Evolutionary conservation across 2,329 filamentous ascomycete species (phyloP).

Genomic region (Fusarium sacchari): DNA sequence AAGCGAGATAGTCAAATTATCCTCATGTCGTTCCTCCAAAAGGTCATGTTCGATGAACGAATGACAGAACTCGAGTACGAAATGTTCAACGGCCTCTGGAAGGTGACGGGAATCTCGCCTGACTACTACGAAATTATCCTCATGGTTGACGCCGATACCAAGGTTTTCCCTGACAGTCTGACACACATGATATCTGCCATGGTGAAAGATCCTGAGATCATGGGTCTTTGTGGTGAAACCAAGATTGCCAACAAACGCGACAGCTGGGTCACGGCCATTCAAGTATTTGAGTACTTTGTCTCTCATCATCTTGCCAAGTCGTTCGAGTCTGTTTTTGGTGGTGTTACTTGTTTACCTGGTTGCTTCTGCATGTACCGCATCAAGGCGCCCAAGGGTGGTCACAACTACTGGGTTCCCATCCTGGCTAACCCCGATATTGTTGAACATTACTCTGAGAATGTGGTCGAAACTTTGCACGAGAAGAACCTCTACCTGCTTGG

Average conservation of each 20-base stretch:
- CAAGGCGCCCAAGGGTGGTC: constrained; percentile 96
- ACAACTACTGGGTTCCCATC: constrained; percentile 99
- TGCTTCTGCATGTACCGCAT: constrained; percentile 99
- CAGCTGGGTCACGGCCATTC: constrained; percentile 96
- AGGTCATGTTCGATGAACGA: constrained; percentile 99
- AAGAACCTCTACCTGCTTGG: constrained; percentile 93
- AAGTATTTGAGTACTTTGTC: constrained; percentile 99
- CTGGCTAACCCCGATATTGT: constrained; percentile 98
- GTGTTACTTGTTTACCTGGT: constrained; percentile 97
- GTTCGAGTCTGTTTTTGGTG: constrained; percentile 98
- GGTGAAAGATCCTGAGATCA: constrained; percentile 99
- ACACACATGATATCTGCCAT: constrained; percentile 99
- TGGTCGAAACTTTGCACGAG: constrained; percentile 97
- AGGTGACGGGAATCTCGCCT: constrained; percentile 96
- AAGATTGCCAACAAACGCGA: constrained; percentile 99
- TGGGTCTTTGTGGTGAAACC: constrained; percentile 98
- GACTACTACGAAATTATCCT: constrained; percentile 98
- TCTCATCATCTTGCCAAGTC: constrained; percentile 97
- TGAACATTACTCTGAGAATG: constrained; percentile 99
- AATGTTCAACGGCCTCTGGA: constrained; percentile 99
- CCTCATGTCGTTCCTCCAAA: constrained; percentile 98
- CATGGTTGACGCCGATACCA: constrained; percentile 99
- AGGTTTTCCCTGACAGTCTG: constrained; percentile 97
- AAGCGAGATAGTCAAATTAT: constrained; percentile 99
- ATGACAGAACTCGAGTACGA: constrained; percentile 99